Percentiles rank a stretch among this genome's conserved stretches.
Conservation (phyloP, 2,329 filamentous ascomycete species). For the Thyridium curvatum region DNA sequence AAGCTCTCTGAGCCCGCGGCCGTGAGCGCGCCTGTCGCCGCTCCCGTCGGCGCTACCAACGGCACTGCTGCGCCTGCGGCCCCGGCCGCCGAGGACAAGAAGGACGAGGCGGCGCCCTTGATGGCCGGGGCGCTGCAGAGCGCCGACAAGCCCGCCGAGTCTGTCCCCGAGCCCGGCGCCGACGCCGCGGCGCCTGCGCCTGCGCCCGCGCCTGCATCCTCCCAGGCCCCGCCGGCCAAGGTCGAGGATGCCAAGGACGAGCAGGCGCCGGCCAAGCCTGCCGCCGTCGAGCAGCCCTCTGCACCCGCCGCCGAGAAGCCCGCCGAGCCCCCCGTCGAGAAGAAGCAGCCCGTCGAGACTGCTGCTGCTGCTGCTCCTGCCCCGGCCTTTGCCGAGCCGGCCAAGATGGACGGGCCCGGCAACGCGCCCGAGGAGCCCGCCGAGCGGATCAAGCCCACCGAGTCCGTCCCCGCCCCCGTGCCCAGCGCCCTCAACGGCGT, state of each 20-base stretch:
- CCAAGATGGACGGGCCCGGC: too few species aligned
- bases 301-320: slow-evolving; percentile 1
- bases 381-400: too few species aligned
- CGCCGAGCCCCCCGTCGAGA: not conserved
- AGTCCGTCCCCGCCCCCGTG: too few species aligned
- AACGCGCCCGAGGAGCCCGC: too few species aligned
- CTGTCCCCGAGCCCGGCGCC: too few species aligned
- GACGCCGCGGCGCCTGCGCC: too few species aligned
- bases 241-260: slow-evolving; percentile 5
- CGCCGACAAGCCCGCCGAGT: not conserved
- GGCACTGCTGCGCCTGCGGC: not conserved
- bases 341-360: not conserved
- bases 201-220: too few species aligned
- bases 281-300: not conserved
- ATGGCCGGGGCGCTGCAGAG: slow-evolving; percentile 19
- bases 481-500: too few species aligned
- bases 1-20: not conserved
- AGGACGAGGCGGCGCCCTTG: not conserved
- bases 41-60: too few species aligned
- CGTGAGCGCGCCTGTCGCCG: too few species aligned
- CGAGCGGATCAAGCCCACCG: too few species aligned
- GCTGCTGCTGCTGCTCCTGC: not conserved
- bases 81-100: not conserved
- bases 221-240: slow-evolving; percentile 5
- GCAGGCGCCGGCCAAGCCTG: not conserved